These are phyloP conservation scores for Calonectria crousiana DNA, from an alignment of 2,329 filamentous ascomycete genomes.

Conservation along the genomic window DNA sequence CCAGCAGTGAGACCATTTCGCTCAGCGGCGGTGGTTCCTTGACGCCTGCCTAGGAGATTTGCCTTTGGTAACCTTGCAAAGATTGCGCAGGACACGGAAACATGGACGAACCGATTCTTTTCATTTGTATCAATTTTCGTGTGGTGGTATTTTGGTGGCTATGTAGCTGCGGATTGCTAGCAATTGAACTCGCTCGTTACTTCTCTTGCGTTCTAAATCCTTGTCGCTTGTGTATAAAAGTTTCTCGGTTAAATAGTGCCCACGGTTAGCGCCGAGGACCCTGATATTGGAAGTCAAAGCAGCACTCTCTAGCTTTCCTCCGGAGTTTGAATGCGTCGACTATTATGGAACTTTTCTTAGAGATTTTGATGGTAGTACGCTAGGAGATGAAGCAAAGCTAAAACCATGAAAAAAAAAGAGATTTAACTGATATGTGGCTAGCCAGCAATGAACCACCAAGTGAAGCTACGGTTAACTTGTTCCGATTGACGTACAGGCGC, in stretches of 20 bases:
- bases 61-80: too few species aligned
- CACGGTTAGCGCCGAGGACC: not conserved
- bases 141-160: not conserved
- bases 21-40: constrained; percentile 14
- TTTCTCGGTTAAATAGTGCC: not conserved
- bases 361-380: too few species aligned
- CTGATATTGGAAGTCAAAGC: not conserved
- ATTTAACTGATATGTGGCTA: too few species aligned
- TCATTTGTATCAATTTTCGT: not conserved
- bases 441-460: too few species aligned
- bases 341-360: too few species aligned
- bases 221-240: not conserved
- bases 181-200: not conserved
- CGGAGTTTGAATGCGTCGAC: too few species aligned
- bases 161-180: too few species aligned
- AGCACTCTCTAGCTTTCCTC: too few species aligned
- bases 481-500: too few species aligned
- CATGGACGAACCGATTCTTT: not conserved
- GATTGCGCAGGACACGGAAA: not conserved
- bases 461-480: too few species aligned
- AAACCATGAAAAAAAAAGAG: not conserved
- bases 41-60: constrained; percentile 1
- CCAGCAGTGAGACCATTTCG: constrained; percentile 5
- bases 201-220: not conserved
- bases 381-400: too few species aligned